Percentiles rank a stretch among this genome's conserved stretches.
phyloP scores from a whole-genome alignment of 768 basidiomycete species.

The Suillus sp. region DNA sequence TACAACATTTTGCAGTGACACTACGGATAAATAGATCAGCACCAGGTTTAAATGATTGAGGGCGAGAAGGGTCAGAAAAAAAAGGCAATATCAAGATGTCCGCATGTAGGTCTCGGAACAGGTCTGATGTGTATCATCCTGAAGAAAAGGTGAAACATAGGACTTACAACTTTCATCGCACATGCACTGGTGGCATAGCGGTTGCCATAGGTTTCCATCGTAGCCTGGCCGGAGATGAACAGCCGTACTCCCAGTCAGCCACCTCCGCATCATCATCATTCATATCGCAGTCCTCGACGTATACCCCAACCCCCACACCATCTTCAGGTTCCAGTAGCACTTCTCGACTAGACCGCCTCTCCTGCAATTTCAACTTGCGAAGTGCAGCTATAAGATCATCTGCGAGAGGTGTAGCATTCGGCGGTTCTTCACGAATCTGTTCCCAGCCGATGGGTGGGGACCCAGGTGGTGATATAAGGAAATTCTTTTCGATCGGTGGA shows the following conservation, averaged over 20 bases:
- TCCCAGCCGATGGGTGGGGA: conserved; percentile 99
- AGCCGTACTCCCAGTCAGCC: conserved; percentile 63
- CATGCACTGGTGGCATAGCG: conserved; percentile 53
- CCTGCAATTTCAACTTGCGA: conserved; percentile 61
- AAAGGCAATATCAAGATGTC: conserved; percentile 68
- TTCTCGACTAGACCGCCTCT: conserved; percentile 45
- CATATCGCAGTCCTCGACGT: conserved; percentile 71
- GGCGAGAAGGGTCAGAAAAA: conserved; percentile 37
- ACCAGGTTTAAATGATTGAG: conserved; percentile 4
- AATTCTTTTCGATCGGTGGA: conserved; percentile 86
- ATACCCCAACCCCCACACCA: conserved; percentile 73
- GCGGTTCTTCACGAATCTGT: conserved; percentile 85
- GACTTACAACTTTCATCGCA: conserved; percentile 31
- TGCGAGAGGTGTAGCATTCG: conserved; percentile 80
- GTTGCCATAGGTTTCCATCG: conserved; percentile 57
- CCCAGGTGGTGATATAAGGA: conserved; percentile 96
- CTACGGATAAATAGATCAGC: conserved; percentile 17
- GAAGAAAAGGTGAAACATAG: conserved; percentile 19
- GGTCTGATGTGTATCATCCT: conserved; percentile 78
- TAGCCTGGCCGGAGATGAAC: conserved; percentile 45
- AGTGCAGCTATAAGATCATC: conserved; percentile 86
- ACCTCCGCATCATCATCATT: conserved; percentile 30
- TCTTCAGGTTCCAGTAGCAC: conserved; percentile 70
- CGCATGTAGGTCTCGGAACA: conserved; percentile 69
- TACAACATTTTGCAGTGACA: conserved; percentile 3